Evolutionary conservation across 257 asterid species (phyloP).

Genomic region (Nicotiana undulata): DNA sequence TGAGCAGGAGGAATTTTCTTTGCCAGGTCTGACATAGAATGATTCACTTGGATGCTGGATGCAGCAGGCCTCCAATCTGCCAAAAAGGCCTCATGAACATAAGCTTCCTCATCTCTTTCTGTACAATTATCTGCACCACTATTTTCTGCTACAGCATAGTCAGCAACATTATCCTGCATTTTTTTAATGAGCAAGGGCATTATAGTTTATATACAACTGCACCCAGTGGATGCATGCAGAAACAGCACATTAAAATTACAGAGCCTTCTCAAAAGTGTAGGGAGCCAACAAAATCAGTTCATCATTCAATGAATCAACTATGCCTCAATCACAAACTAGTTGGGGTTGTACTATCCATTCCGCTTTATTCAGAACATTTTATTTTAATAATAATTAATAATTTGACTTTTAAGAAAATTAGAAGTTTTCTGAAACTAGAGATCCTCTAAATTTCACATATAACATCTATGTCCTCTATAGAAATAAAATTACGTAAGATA

Average conservation of each 20-base stretch:
- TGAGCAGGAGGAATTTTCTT: constrained; percentile 15
- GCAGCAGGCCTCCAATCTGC: constrained; percentile 81
- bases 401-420: too few relatives aligned
- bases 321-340: neutral
- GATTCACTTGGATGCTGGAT: constrained; percentile 27
- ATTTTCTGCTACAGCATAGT: constrained; percentile 43
- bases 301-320: neutral
- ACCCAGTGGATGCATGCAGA: neutral
- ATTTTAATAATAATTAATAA: too few relatives aligned
- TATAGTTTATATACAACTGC: constrained; percentile 2
- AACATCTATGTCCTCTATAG: too few relatives aligned
- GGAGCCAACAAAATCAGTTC: neutral
- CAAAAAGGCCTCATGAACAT: constrained; percentile 95
- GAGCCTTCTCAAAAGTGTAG: neutral
- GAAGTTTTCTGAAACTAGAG: too few relatives aligned
- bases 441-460: too few relatives aligned
- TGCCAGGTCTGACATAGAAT: constrained; percentile 6
- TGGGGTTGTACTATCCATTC: neutral
- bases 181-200: neutral
- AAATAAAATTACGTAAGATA: too few relatives aligned
- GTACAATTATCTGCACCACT: constrained; percentile 33
- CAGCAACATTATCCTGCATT: constrained; percentile 56
- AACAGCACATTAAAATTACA: neutral
- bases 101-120: constrained; percentile 76
- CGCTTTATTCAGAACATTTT: neutral